Evolutionary conservation across 2,329 filamentous ascomycete genomes (phyloP).

Genomic region (Incumbomyces lentus): DNA sequence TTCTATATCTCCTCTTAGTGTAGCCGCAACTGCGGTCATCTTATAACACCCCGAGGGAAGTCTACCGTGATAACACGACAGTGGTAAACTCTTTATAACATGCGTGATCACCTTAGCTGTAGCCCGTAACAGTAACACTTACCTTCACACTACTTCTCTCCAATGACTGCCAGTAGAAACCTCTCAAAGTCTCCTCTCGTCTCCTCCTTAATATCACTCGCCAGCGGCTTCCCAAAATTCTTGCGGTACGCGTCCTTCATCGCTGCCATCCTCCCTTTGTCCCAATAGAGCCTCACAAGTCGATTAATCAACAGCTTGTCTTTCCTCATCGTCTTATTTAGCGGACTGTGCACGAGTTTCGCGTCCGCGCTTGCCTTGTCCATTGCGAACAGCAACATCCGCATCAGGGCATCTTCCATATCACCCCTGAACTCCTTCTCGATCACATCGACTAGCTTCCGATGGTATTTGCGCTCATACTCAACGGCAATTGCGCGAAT

Average conservation of each 20-base stretch:
- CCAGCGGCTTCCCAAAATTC: neutral
- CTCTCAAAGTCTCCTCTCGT: neutral
- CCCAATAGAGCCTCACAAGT: neutral
- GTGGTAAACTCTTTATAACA: too few species aligned
- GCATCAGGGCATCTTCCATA: neutral
- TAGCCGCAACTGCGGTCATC: too few species aligned
- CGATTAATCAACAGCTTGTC: neutral
- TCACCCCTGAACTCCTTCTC: neutral
- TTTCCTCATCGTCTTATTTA: neutral
- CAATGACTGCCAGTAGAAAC: neutral
- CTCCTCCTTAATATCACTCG: neutral
- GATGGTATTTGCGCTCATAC: neutral
- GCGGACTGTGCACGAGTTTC: neutral
- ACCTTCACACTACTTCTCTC: neutral
- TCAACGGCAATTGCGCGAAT: neutral
- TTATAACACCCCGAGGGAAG: too few species aligned
- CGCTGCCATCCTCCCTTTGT: neutral
- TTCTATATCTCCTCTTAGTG: too few species aligned
- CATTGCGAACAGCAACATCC: neutral
- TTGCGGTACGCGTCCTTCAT: neutral
- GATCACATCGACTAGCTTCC: neutral
- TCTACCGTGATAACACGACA: too few species aligned
- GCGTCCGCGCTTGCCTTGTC: neutral
- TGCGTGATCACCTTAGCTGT: too few species aligned
- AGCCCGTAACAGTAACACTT: too few species aligned